Percentiles rank a stretch among this genome's conserved stretches.
Evolutionary conservation across 306 rosid species (phyloP).

Genomic region (Begonia masoniana): DNA sequence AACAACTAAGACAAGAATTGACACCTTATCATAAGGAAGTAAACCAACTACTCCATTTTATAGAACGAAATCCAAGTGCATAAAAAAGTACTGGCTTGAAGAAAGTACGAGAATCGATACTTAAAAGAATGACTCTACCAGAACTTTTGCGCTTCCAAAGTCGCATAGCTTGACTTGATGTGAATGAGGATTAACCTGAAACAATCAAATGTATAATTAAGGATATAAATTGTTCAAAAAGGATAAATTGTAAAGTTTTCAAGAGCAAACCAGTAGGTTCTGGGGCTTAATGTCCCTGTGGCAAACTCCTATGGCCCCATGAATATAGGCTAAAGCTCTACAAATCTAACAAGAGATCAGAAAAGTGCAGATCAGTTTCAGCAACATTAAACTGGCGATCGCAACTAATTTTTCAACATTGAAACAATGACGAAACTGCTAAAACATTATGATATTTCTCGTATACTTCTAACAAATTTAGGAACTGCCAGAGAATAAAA

Average conservation of each 20-base stretch:
- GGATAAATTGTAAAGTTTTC: not conserved
- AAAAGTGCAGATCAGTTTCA: not conserved
- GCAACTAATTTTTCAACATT: no score
- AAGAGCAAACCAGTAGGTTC: slow-evolving; percentile 43
- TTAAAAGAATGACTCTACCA: slow-evolving; percentile 28
- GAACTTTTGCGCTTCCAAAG: slow-evolving; percentile 78
- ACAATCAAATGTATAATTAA: slow-evolving; percentile 8
- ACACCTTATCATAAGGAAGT: no score
- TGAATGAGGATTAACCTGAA: slow-evolving; percentile 61
- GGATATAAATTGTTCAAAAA: slow-evolving; percentile 1
- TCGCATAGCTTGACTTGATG: slow-evolving; percentile 56
- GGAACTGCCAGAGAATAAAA: no score
- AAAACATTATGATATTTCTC: no score
- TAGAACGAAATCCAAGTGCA: no score
- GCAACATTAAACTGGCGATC: not conserved
- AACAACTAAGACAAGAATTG: not conserved
- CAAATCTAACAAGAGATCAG: slow-evolving; percentile 33
- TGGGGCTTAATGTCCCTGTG: slow-evolving; percentile 61
- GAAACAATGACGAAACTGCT: no score
- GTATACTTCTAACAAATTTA: no score
- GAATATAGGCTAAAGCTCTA: slow-evolving; percentile 62
- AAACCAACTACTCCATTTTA: no score
- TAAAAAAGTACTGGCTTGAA: no score
- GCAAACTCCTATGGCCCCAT: slow-evolving; percentile 51
- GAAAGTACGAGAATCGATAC: not conserved